These are phyloP conservation scores for Zygotorulaspora chibaensis DNA, from an alignment of 805 yeast species.

Conservation along the genomic window DNA sequence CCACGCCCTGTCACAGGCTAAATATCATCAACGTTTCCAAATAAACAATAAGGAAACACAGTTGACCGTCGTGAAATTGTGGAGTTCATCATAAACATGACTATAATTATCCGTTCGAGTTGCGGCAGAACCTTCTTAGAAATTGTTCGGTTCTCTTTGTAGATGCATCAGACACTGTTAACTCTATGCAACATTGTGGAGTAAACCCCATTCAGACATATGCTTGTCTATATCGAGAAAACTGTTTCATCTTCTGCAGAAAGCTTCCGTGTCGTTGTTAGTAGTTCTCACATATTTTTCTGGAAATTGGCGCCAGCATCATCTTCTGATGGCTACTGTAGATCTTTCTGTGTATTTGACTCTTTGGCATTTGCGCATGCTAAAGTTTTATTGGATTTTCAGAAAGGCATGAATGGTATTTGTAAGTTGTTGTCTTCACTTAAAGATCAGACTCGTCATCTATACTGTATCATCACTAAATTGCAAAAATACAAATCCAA, in stretches of 20 bases:
- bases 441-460: constrained; percentile 99
- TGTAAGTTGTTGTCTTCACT: constrained; percentile 78
- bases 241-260: constrained; percentile 59
- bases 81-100: constrained; percentile 52
- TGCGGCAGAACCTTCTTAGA: constrained; percentile 2
- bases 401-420: constrained; percentile 96
- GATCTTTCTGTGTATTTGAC: constrained; percentile 16
- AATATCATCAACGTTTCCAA: constrained; percentile 60
- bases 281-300: not conserved
- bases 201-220: constrained; percentile 72
- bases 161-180: constrained; percentile 27
- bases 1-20: constrained; percentile 89
- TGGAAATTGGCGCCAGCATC: constrained; percentile 2
- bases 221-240: constrained; percentile 82
- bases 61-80: constrained; percentile 72
- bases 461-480: constrained; percentile 43
- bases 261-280: not conserved
- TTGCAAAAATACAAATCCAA: constrained; percentile 3
- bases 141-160: constrained; percentile 2
- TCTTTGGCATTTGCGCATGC: not conserved
- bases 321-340: constrained; percentile 18
- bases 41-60: constrained; percentile 48
- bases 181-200: constrained; percentile 26
- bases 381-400: constrained; percentile 27
- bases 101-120: constrained; percentile 1